Percentiles rank a stretch among this genome's conserved stretches.
Conservation (phyloP, 2,329 filamentous ascomycete species). For the Rhynchosporium graminicola region DNA sequence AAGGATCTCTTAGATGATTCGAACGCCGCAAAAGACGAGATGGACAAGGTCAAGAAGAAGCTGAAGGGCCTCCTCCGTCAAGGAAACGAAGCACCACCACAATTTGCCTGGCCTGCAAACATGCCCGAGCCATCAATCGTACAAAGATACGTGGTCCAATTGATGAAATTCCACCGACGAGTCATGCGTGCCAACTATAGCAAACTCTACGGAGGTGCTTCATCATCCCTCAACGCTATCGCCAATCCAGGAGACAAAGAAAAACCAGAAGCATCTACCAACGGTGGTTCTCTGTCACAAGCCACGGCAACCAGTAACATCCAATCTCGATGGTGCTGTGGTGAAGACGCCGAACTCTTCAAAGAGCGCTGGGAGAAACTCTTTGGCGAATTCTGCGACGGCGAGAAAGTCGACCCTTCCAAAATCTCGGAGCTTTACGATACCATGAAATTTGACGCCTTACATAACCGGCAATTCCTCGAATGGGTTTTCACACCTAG, state of each 20-base stretch:
- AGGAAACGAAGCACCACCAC: constrained; percentile 88
- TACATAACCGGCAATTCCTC: constrained; percentile 94
- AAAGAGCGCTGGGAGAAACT: constrained; percentile 98
- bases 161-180: constrained; percentile 96
- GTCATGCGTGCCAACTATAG: constrained; percentile 95
- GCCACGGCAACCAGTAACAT: constrained; percentile 67
- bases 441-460: constrained; percentile 98
- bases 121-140: constrained; percentile 94
- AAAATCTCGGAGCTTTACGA: constrained; percentile 99
- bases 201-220: constrained; percentile 69
- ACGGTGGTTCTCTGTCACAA: constrained; percentile 55
- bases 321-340: constrained; percentile 92
- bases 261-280: constrained; percentile 41
- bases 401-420: constrained; percentile 96
- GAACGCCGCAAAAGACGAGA: constrained; percentile 97
- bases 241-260: constrained; percentile 49
- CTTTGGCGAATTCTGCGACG: constrained; percentile 93
- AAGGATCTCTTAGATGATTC: constrained; percentile 97
- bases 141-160: constrained; percentile 83
- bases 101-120: constrained; percentile 97
- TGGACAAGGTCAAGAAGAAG: constrained; percentile 99
- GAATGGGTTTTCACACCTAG: constrained; percentile 97
- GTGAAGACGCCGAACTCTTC: constrained; percentile 92
- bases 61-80: constrained; percentile 88
- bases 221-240: constrained; percentile 61